Conservation (phyloP, 202 grass and related monocot genomes). For the Panicum hallii region DNA sequence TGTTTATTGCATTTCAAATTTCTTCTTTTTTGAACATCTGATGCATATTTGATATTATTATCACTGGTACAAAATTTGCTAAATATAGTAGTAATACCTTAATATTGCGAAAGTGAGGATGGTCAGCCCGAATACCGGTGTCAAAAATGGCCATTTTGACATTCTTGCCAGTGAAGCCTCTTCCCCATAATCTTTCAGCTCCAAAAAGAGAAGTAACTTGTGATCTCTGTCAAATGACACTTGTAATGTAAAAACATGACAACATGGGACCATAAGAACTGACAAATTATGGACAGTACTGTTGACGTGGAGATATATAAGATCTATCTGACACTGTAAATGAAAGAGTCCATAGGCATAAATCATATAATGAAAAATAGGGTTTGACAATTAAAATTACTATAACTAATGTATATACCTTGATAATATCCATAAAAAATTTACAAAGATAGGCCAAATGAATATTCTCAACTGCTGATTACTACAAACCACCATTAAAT, state of each 20-base stretch:
- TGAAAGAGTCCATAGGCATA: background rate
- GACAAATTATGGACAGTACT: constrained; percentile 28
- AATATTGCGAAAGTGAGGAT: constrained; percentile 97
- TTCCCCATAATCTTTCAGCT: constrained; percentile 81
- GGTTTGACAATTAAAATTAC: background rate
- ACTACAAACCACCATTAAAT: background rate
- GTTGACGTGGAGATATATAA: background rate
- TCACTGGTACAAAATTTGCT: constrained; percentile 1
- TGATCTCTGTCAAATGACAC: constrained; percentile 66
- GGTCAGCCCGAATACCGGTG: constrained; percentile 91
- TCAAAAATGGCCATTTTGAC: constrained; percentile 99
- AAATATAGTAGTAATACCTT: constrained; percentile 67
- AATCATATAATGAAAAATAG: background rate
- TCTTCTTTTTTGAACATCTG: constrained; percentile 2
- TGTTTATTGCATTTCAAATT: background rate
- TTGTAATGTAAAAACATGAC: constrained; percentile 45
- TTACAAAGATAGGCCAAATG: background rate
- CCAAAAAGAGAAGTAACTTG: constrained; percentile 95
- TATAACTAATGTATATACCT: background rate
- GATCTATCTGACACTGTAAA: background rate
- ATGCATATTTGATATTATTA: constrained; percentile 11
- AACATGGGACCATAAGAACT: background rate
- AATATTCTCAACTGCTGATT: background rate
- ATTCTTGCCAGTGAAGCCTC: constrained; percentile 84
- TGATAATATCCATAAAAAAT: constrained; percentile 6